Evolutionary conservation across 2,329 filamentous ascomycete genomes (phyloP).

Genomic region (Amesomyces nigricolor): DNA sequence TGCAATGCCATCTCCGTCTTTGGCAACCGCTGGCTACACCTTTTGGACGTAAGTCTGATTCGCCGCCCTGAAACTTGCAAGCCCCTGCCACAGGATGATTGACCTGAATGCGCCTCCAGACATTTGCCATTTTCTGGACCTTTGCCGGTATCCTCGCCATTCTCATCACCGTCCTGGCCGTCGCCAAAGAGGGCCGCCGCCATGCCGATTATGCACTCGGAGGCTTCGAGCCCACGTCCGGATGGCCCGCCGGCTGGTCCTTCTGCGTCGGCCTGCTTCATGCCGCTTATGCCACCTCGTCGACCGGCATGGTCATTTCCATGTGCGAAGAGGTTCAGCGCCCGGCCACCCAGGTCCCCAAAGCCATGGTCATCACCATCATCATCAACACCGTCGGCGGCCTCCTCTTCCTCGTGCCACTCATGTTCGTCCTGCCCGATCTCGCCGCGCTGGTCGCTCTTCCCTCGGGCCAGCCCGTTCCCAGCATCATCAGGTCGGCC

Average conservation of each 20-base stretch:
- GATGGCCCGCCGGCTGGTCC: conserved; percentile 65
- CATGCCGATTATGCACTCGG: conserved; percentile 59
- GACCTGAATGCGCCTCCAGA: conserved; percentile 38
- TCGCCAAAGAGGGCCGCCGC: conserved; percentile 64
- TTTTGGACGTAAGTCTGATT: conserved; percentile 57
- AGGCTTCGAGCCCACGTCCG: conserved; percentile 63
- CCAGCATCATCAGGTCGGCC: conserved; percentile 57
- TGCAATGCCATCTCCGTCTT: conserved; percentile 62
- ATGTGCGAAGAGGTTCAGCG: conserved; percentile 70
- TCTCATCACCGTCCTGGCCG: conserved; percentile 54
- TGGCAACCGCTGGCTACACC: conserved; percentile 61
- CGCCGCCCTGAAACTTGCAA: not conserved
- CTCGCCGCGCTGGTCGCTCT: conserved; percentile 49
- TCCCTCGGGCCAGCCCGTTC: conserved; percentile 56
- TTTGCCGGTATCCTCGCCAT: conserved; percentile 65
- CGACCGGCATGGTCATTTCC: conserved; percentile 73
- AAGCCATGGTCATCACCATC: conserved; percentile 65
- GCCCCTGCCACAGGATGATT: not conserved
- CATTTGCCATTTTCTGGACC: conserved; percentile 69
- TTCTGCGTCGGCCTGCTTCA: conserved; percentile 68
- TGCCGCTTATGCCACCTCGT: conserved; percentile 67
- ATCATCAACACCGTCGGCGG: conserved; percentile 61
- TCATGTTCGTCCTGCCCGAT: conserved; percentile 64
- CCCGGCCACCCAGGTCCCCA: conserved; percentile 62
- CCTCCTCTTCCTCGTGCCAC: conserved; percentile 61